Evolutionary conservation across 2,329 filamentous ascomycete species (phyloP), one percentile per base, ranked within the genome.

Genomic region (Hortaea sp.): DNA sequence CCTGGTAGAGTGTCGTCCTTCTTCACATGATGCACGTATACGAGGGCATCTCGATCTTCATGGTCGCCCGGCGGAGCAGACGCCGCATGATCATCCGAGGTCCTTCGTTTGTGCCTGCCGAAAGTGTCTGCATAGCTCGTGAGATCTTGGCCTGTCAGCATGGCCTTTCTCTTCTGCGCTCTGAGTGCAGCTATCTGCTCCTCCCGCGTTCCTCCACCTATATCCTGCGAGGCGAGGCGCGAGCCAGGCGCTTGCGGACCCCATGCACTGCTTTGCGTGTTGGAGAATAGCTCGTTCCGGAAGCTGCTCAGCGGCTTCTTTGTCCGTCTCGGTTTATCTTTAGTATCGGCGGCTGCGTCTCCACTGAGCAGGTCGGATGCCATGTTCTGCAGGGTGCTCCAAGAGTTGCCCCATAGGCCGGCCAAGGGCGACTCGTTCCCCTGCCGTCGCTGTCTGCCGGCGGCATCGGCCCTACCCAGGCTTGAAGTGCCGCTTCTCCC

Each of bases 1-100:
- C 92, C 90, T 1, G 89, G 88, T 56, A 97, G 81, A 1, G 88
- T 97, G 67, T 98, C 92, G 39, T 78, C 78, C 10, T 82, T 78
- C 56, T 82, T 77, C 12, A 97, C 87, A 57, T 84, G 81, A 66
- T 98, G 92, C 43, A 97, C 74, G 64, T 97, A 98, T 12, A 90
- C 89, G 52, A 97, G 69, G 20, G 87, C 85, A 55, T 94, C 84
- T 55, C 80, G 76, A 42, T 79, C 74, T 31, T 84, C 79, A 31
- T 79, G 74, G 43, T 81, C 76, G 43, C 67, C 69, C 10, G 71
- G 70, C 13, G 71, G 70, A 13, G 69, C 70, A 39, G 72, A 74
- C n/a, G 58, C 53, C 29, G 68, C 67, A 32, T 64, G 62, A 41
- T 86, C 82, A 56, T 86, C 82, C 4, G 84, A 87, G 42, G 76